These are phyloP conservation scores for Pyrenochaeta sp. DNA, from an alignment of 2,329 filamentous ascomycete genomes.

Conservation along the genomic window DNA sequence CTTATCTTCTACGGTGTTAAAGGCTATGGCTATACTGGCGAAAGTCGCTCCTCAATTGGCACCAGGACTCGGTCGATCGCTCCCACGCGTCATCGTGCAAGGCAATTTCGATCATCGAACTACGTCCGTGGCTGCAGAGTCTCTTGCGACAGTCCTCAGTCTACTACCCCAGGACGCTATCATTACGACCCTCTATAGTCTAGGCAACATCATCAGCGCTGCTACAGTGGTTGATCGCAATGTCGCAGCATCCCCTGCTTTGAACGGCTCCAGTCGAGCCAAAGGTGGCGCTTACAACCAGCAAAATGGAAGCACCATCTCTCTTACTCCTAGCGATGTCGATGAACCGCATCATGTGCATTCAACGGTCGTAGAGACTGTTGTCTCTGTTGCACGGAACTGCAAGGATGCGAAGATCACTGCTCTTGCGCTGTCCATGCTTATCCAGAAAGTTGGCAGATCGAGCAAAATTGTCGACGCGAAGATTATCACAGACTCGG, in stretches of 20 bases:
- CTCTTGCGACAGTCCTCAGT: slow-evolving; percentile 80
- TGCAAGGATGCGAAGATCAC: slow-evolving; percentile 91
- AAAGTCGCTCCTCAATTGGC: slow-evolving; percentile 76
- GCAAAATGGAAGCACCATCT: slow-evolving; percentile 78
- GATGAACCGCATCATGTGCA: slow-evolving; percentile 82
- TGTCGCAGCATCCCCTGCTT: slow-evolving; percentile 52
- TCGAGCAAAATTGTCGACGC: slow-evolving; percentile 81
- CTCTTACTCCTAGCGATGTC: slow-evolving; percentile 75
- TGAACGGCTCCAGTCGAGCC: slow-evolving; percentile 60
- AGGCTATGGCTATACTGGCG: slow-evolving; percentile 82
- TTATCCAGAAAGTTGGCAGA: slow-evolving; percentile 93
- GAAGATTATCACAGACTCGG: slow-evolving; percentile 83
- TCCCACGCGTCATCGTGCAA: slow-evolving; percentile 89
- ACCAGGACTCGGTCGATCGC: slow-evolving; percentile 75
- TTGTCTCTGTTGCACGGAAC: slow-evolving; percentile 84
- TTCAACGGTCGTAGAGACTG: slow-evolving; percentile 90
- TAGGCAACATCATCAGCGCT: slow-evolving; percentile 93
- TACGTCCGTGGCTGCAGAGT: slow-evolving; percentile 80
- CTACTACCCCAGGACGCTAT: slow-evolving; percentile 88
- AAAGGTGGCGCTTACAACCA: slow-evolving; percentile 49
- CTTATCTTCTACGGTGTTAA: slow-evolving; percentile 79
- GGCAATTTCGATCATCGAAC: slow-evolving; percentile 73
- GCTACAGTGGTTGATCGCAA: slow-evolving; percentile 62
- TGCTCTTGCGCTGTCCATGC: slow-evolving; percentile 90
- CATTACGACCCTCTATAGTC: slow-evolving; percentile 92